These are phyloP conservation scores for Sesbania bispinosa DNA, from an alignment of 306 rosid species.

Conservation along the genomic window DNA sequence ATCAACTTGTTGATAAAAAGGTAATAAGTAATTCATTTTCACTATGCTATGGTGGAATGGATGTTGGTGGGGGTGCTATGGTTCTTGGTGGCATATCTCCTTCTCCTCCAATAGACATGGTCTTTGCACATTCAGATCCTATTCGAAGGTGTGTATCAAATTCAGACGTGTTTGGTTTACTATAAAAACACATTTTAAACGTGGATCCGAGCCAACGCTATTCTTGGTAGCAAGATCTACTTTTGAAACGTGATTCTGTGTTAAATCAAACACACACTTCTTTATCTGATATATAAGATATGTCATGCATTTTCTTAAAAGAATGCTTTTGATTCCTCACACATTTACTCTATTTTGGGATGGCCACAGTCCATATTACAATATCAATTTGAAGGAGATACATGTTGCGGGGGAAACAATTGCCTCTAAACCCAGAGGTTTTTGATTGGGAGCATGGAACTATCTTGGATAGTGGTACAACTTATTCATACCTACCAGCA, in stretches of 20 bases:
- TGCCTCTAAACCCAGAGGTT: conserved; percentile 53
- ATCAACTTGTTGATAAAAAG: conserved; percentile 81
- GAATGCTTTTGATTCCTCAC: no score
- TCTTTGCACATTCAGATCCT: conserved; percentile 69
- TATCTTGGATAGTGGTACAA: conserved; percentile 95
- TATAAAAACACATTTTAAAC: no score
- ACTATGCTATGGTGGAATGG: conserved; percentile 98
- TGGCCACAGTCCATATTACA: conserved; percentile 99
- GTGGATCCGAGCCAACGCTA: conserved; percentile 36
- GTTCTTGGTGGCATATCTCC: conserved; percentile 91
- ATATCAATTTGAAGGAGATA: conserved; percentile 91
- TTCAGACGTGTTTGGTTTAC: no score
- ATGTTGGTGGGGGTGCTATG: conserved; percentile 96
- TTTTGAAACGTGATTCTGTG: no score
- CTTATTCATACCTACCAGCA: conserved; percentile 92
- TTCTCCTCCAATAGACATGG: conserved; percentile 76
- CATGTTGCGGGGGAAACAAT: conserved; percentile 89
- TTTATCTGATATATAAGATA: no score
- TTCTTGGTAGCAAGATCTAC: conserved; percentile 51
- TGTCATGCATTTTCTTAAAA: conserved; percentile 78
- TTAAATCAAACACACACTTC: no score
- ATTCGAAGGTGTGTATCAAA: conserved; percentile 72
- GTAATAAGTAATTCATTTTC: conserved; percentile 83
- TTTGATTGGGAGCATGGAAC: conserved; percentile 88
- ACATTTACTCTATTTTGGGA: conserved; percentile 99